phyloP scores from a whole-genome alignment of 1,284 basidiomycete genomes.

The Heterobasidion annosum region DNA sequence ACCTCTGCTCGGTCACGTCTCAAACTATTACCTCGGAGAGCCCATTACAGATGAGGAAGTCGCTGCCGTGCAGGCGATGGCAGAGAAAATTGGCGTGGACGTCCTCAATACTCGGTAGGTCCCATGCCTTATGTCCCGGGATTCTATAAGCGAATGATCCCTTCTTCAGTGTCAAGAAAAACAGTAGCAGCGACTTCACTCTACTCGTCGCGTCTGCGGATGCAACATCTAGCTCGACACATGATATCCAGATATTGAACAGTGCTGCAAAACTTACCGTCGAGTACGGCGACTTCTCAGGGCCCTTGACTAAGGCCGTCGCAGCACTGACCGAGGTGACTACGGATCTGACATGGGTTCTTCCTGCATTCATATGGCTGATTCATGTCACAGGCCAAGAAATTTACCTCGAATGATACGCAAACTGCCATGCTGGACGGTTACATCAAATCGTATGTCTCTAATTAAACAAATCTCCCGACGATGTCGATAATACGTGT shows the following conservation, averaged over 20 bases:
- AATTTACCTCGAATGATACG: slow-evolving; percentile 64
- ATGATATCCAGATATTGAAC: slow-evolving; percentile 36
- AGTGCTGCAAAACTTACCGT: slow-evolving; percentile 46
- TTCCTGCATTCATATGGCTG: not conserved
- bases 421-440: slow-evolving; percentile 67
- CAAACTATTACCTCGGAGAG: slow-evolving; percentile 76
- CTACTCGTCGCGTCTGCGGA: slow-evolving; percentile 67
- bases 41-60: slow-evolving; percentile 67
- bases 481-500: not conserved
- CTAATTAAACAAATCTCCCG: no score
- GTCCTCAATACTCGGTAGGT: slow-evolving; percentile 74
- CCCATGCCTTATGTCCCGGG: not conserved
- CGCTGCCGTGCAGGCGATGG: slow-evolving; percentile 58
- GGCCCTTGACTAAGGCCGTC: slow-evolving; percentile 42
- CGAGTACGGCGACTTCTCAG: slow-evolving; percentile 65
- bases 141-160: no score
- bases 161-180: no score
- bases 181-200: slow-evolving; percentile 34
- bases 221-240: slow-evolving; percentile 25
- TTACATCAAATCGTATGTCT: slow-evolving; percentile 71
- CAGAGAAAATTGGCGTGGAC: slow-evolving; percentile 65
- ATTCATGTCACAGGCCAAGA: slow-evolving; percentile 43
- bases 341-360: not conserved
- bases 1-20: slow-evolving; percentile 63
- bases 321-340: slow-evolving; percentile 52